A percentile compares a stretch with the other conserved stretches of the same genome.
Conservation (phyloP, 352 stramenopile genomes). For the Pythium sukuiense region DNA sequence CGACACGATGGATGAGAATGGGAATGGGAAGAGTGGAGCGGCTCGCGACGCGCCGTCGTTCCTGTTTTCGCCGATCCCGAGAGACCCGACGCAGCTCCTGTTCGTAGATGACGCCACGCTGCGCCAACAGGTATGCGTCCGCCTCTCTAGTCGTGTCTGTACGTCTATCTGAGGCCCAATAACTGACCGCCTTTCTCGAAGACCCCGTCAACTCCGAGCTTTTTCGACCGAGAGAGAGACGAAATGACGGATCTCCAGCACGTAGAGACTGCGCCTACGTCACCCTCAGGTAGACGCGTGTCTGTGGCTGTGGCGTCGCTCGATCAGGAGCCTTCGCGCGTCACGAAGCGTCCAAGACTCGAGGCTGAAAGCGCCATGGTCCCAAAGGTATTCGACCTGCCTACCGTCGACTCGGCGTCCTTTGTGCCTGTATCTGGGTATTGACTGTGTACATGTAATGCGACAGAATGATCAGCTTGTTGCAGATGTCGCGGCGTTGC, state of each 20-base stretch:
- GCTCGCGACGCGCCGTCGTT: constrained; percentile 37
- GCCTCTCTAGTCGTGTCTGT: background rate
- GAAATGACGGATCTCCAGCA: constrained; percentile 26
- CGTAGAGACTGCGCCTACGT: background rate
- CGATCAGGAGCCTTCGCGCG: background rate
- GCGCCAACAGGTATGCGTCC: constrained; percentile 1
- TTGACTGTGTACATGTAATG: background rate
- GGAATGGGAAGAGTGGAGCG: no score
- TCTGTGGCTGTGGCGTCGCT: background rate
- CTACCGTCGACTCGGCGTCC: no score
- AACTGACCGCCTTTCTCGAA: no score
- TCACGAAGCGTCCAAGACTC: constrained; percentile 50
- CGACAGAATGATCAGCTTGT: constrained; percentile 52
- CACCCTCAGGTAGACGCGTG: background rate
- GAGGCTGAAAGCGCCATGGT: constrained; percentile 59
- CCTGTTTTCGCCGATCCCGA: constrained; percentile 68
- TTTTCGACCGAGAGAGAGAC: constrained; percentile 40
- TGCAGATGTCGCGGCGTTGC: constrained; percentile 51
- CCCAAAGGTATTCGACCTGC: constrained; percentile 69
- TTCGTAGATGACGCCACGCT: constrained; percentile 39
- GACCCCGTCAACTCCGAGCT: constrained; percentile 21
- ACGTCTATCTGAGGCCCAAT: background rate
- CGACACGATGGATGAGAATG: background rate
- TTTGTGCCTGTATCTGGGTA: background rate
- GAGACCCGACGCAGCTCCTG: constrained; percentile 59